Conservation (phyloP, 1,284 basidiomycete genomes). For the Sanghuangporus baumii region DNA sequence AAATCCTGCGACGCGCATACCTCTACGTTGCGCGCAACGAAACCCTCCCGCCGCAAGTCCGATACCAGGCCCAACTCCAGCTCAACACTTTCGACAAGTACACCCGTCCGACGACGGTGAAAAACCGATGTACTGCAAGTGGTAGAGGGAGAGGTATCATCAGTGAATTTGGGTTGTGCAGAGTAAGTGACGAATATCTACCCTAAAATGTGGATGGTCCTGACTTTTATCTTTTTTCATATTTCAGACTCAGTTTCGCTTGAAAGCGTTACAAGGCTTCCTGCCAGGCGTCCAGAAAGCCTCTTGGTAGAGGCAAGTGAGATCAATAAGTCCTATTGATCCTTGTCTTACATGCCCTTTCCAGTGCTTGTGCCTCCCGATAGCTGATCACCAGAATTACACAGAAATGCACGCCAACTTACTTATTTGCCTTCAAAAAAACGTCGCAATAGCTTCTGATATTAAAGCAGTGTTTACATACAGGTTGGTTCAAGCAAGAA, state of each 20-base stretch:
- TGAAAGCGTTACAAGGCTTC: constrained; percentile 74
- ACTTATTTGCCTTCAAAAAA: too few relatives aligned
- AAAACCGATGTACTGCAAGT: constrained; percentile 82
- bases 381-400: neutral
- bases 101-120: constrained; percentile 78
- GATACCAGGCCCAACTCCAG: constrained; percentile 95
- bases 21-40: constrained; percentile 89
- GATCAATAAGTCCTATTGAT: neutral
- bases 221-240: neutral
- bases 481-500: neutral
- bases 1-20: constrained; percentile 81
- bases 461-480: neutral
- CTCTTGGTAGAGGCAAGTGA: constrained; percentile 60
- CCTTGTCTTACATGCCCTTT: neutral
- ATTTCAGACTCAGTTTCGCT: constrained; percentile 80
- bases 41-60: constrained; percentile 74
- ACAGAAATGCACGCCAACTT: too few relatives aligned
- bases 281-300: constrained; percentile 86
- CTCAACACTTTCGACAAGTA: constrained; percentile 84
- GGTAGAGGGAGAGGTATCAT: constrained; percentile 86
- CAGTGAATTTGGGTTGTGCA: constrained; percentile 81
- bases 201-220: neutral
- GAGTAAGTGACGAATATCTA: constrained; percentile 50
- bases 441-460: too few relatives aligned
- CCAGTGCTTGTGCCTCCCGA: neutral